Evolutionary conservation across 352 stramenopile genomes (phyloP), one percentile per base, ranked within the genome.

Genomic region (Pythium angustatum): DNA sequence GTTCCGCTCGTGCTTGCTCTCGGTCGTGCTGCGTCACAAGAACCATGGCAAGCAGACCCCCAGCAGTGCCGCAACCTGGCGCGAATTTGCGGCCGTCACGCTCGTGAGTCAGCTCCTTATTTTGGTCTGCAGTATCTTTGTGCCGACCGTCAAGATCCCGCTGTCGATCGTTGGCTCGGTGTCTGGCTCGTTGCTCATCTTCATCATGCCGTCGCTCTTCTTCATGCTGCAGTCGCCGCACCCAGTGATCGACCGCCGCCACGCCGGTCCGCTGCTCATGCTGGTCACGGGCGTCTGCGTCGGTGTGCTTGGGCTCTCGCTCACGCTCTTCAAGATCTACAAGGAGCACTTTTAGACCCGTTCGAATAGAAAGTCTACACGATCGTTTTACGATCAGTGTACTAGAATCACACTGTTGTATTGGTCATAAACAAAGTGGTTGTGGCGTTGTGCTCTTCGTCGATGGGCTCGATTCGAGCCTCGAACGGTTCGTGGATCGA

Each of bases 191-290:
- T 60, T 93, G 30, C 61, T 93, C 51, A 93, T 93, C 60, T 91
- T 91, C 67, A 83, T 93, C 59, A 85, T 93, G 79, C 81, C 83
- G 43, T 80, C 83, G 36, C 69, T 93, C 49, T 93, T 91, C 65
- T 93, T 73, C 73, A 71, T 91, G 67, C 59, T 93, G 60, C 83
- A 87, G 62, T 76, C 75, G 21, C 66, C 50, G 8, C 67, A 75
- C 2, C 71, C 78, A 2, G 53, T 90, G 5, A 12, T 88, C 0
- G 81, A 76, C 28, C 58, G 68, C 11, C 43, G 69, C 28, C 74
- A 92, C 58, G 11, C 48, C 3, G 83, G 83, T 0, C 81, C 83
- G 36, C 58, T 92, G 49, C 58, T 90, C 12, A 92, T 92, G 83
- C 60, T 92, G 4, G 40, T 28, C 10, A 44, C 77, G 0, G 83